Conservation (phyloP, 495 filamentous ascomycete species). For the Cercophora scortea region DNA sequence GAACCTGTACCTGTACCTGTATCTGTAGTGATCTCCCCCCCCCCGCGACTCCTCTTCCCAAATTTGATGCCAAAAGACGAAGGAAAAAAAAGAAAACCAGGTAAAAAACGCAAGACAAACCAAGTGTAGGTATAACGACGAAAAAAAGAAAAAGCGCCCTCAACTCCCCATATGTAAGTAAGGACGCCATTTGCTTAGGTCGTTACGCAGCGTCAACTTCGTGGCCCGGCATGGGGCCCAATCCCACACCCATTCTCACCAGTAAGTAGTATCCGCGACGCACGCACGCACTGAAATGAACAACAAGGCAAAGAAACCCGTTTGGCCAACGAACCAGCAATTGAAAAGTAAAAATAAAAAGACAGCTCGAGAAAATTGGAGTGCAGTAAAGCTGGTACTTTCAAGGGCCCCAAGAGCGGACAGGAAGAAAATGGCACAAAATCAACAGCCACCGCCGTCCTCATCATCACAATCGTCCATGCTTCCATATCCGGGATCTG, state of each 20-base stretch:
- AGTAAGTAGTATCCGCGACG: no score
- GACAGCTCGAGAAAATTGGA: not conserved
- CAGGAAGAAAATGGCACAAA: not conserved
- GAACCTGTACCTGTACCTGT: no score
- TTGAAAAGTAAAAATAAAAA: not conserved
- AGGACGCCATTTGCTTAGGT: no score
- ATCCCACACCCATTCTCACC: no score
- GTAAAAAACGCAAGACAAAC: not conserved
- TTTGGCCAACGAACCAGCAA: not conserved
- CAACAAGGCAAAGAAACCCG: no score
- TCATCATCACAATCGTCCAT: slow-evolving; percentile 28
- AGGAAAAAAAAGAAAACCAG: not conserved
- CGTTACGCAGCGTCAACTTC: no score
- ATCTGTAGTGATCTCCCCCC: no score
- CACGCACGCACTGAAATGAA: no score
- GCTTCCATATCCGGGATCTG: slow-evolving; percentile 47
- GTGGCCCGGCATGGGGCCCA: no score
- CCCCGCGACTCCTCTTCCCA: not conserved
- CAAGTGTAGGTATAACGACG: not conserved
- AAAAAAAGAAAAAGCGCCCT: not conserved
- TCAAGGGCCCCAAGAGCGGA: not conserved
- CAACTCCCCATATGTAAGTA: not conserved
- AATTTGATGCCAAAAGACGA: not conserved
- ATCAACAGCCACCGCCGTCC: slow-evolving; percentile 15
- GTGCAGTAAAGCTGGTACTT: no score